A percentile compares a stretch with the other conserved stretches of the same genome.
Conservation (phyloP, 202 grass and related monocot species). For the Schoenoplectus tabernaemontani region DNA sequence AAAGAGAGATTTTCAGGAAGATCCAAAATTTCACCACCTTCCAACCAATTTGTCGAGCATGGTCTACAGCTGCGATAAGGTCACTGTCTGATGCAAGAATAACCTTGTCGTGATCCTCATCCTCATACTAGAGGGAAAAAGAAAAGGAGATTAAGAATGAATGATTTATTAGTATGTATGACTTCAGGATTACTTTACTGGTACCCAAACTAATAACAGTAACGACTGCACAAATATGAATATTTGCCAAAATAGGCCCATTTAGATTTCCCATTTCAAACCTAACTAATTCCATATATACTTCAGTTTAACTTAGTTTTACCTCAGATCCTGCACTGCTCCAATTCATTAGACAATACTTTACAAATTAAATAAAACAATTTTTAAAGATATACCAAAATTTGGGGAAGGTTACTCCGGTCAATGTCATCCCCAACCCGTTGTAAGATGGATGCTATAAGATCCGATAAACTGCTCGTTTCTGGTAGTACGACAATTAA, state of each 20-base stretch:
- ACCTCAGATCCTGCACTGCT: not conserved
- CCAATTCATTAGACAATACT: not conserved
- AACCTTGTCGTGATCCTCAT: constrained; percentile 83
- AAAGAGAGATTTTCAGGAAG: not conserved
- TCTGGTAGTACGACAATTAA: constrained; percentile 35
- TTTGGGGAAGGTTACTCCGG: constrained; percentile 73
- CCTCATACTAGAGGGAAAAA: constrained; percentile 55
- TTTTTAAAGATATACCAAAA: constrained; percentile 53
- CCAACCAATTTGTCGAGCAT: constrained; percentile 85
- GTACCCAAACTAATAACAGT: not conserved
- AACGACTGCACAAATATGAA: not conserved
- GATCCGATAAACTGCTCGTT: constrained; percentile 58
- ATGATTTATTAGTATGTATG: not conserved
- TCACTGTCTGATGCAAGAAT: constrained; percentile 79
- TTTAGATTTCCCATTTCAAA: not conserved
- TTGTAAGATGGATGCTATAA: constrained; percentile 83
- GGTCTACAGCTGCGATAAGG: constrained; percentile 78
- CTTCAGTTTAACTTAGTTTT: not conserved
- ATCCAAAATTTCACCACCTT: constrained; percentile 47
- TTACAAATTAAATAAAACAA: not conserved
- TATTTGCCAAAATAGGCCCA: not conserved
- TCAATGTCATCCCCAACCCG: constrained; percentile 80
- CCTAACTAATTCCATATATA: not conserved
- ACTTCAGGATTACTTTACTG: not conserved
- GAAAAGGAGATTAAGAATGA: not conserved